These are phyloP conservation scores for Talaromyces ruber DNA, from an alignment of 495 filamentous ascomycete genomes.

Conservation along the genomic window DNA sequence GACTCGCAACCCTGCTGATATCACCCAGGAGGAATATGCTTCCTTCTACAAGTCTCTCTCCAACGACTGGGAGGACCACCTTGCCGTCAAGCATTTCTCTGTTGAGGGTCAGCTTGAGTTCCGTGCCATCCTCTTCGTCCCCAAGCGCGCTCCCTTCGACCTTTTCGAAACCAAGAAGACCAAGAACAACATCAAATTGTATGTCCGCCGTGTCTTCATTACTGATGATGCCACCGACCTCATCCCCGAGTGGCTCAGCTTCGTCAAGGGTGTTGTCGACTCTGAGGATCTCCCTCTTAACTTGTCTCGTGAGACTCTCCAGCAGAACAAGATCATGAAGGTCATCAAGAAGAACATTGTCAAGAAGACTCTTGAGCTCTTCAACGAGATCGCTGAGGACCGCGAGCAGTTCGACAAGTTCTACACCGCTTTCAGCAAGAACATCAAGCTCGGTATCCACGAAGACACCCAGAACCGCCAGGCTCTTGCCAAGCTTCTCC, in stretches of 20 bases:
- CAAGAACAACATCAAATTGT: constrained; percentile 99
- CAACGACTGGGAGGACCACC: constrained; percentile 98
- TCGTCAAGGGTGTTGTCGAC: constrained; percentile 99
- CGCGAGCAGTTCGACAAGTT: constrained; percentile 99
- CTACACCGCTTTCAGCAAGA: constrained; percentile 99
- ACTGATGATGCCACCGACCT: constrained; percentile 98
- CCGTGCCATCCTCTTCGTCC: constrained; percentile 98
- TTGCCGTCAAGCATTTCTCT: constrained; percentile 99
- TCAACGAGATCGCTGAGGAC: constrained; percentile 96
- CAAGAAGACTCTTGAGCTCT: constrained; percentile 99
- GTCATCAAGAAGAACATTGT: constrained; percentile 99
- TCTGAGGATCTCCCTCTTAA: constrained; percentile 98
- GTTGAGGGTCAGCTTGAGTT: constrained; percentile 99
- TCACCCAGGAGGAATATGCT: constrained; percentile 93
- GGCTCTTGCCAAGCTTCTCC: constrained; percentile 92
- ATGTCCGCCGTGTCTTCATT: constrained; percentile 99
- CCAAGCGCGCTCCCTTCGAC: constrained; percentile 98
- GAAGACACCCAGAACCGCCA: constrained; percentile 97
- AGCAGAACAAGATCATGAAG: constrained; percentile 99
- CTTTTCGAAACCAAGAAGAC: constrained; percentile 99
- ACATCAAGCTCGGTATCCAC: constrained; percentile 99
- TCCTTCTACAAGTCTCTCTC: constrained; percentile 99
- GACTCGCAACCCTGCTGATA: constrained; percentile 96
- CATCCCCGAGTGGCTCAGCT: constrained; percentile 98
- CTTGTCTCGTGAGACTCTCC: constrained; percentile 98